Conservation (phyloP, 306 rosid genomes). For the Trichosanthes truncata region DNA sequence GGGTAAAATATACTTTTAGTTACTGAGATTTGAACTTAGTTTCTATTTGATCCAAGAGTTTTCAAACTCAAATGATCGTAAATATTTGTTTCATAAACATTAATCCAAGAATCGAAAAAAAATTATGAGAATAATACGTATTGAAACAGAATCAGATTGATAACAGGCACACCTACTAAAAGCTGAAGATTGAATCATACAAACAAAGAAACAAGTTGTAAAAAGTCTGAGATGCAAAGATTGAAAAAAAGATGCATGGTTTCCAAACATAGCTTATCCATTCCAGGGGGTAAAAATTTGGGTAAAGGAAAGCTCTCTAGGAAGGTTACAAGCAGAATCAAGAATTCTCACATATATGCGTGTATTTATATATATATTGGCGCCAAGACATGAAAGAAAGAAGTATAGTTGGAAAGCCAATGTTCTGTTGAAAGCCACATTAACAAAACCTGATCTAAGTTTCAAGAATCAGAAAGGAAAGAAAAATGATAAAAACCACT, state of each 20-base stretch:
- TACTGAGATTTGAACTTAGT: no score
- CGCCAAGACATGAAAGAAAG: neutral
- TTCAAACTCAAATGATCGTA: neutral
- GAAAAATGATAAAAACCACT: slow-evolving; percentile 5
- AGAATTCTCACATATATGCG: neutral
- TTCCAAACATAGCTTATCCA: neutral
- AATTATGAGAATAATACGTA: neutral
- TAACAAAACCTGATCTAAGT: slow-evolving; percentile 18
- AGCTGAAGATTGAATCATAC: neutral
- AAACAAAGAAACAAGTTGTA: neutral
- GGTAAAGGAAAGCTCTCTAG: neutral
- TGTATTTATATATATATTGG: neutral
- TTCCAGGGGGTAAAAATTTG: neutral
- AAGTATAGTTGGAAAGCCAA: slow-evolving; percentile 4
- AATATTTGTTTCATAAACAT: no score
- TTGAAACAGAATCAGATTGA: neutral
- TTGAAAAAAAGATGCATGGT: neutral
- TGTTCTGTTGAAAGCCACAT: slow-evolving; percentile 11
- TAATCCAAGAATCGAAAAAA: neutral
- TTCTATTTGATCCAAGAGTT: no score
- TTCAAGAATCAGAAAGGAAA: slow-evolving; percentile 12
- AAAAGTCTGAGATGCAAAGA: neutral
- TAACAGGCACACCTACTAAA: neutral
- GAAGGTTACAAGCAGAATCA: neutral
- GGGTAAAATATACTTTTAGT: no score